Conservation (phyloP, 1,284 basidiomycete genomes). For the Sporisorium reilianum region DNA sequence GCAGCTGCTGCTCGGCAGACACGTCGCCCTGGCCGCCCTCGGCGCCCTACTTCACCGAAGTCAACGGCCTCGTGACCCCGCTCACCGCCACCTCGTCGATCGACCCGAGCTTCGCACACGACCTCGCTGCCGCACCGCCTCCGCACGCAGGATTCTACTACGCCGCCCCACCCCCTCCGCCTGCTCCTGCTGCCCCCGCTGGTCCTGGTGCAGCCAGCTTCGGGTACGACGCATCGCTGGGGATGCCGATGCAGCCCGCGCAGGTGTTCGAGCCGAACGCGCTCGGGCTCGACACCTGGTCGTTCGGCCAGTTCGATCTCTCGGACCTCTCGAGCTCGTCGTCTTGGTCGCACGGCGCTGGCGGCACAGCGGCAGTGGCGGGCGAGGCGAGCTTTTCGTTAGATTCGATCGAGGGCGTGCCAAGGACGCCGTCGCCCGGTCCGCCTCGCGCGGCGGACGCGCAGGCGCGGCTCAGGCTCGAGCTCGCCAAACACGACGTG, state of each 20-base stretch:
- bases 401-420: constrained; percentile 6
- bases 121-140: neutral
- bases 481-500: neutral
- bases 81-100: constrained; percentile 16
- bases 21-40: constrained; percentile 19
- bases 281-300: constrained; percentile 4
- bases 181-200: neutral
- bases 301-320: constrained; percentile 7
- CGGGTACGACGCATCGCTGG: neutral
- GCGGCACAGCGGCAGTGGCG: neutral
- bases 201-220: neutral
- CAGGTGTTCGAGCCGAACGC: constrained; percentile 3
- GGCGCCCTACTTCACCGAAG: constrained; percentile 4
- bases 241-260: neutral
- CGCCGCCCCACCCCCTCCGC: neutral
- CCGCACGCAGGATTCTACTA: neutral
- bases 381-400: constrained; percentile 10
- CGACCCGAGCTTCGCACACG: constrained; percentile 13
- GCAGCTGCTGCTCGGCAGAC: neutral
- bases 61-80: constrained; percentile 30
- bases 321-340: neutral
- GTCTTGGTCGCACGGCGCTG: neutral
- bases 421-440: constrained; percentile 2
- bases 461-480: neutral
- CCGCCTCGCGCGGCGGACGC: neutral